These are phyloP conservation scores for Naganishia albida DNA, from an alignment of 1,284 basidiomycete species.

Conservation along the genomic window DNA sequence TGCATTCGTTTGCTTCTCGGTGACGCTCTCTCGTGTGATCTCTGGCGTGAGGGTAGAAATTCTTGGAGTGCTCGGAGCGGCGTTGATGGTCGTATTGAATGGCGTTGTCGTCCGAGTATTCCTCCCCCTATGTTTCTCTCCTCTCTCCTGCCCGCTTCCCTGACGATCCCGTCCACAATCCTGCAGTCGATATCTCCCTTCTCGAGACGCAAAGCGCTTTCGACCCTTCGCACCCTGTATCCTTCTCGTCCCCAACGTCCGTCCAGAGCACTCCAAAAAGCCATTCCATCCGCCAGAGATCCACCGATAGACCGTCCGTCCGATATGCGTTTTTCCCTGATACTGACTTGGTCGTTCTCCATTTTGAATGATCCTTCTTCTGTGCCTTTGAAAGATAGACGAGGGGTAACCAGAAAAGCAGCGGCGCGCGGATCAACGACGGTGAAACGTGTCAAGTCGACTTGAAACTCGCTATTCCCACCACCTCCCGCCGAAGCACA, in stretches of 20 bases:
- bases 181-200: no score
- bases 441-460: conserved; percentile 4
- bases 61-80: neutral
- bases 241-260: neutral
- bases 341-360: conserved; percentile 55
- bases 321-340: conserved; percentile 25
- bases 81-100: neutral
- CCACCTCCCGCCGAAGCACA: conserved; percentile 17
- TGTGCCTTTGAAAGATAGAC: conserved; percentile 25
- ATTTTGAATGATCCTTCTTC: conserved; percentile 45
- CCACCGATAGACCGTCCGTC: conserved; percentile 2
- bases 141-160: neutral
- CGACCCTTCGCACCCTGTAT: no score
- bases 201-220: no score
- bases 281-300: conserved; percentile 4
- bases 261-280: neutral
- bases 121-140: neutral
- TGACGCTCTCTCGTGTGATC: neutral
- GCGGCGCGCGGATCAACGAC: conserved; percentile 7
- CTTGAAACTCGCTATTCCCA: conserved; percentile 29
- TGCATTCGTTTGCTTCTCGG: neutral
- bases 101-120: neutral
- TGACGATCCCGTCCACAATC: neutral
- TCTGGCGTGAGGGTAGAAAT: neutral
- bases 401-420: conserved; percentile 14